phyloP scores from a whole-genome alignment of 2,329 filamentous ascomycete genomes.

The Ophiostoma montium region DNA sequence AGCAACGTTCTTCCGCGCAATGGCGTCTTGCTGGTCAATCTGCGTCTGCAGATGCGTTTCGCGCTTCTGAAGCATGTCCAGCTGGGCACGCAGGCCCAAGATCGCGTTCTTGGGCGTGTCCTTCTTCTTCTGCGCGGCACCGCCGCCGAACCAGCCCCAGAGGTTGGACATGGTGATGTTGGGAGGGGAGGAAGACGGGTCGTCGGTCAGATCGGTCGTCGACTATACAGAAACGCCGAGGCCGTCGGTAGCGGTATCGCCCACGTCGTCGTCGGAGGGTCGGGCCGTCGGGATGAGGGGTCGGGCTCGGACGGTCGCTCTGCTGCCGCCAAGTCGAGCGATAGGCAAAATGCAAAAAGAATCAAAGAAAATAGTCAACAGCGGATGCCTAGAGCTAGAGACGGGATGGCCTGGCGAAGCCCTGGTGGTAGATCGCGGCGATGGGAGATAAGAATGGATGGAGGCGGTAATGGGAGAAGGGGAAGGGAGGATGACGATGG shows the following conservation, averaged over 20 bases:
- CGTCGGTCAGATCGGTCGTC: background rate
- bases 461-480: background rate
- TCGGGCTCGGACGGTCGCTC: background rate
- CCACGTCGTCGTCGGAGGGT: background rate
- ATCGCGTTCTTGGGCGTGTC: conserved; percentile 96
- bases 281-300: background rate
- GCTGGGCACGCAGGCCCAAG: conserved; percentile 68
- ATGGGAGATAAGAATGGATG: too few relatives aligned
- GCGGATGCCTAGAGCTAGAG: background rate
- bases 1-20: conserved; percentile 77
- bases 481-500: background rate
- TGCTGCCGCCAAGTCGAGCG: background rate
- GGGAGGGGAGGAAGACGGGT: background rate
- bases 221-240: background rate
- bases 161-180: conserved; percentile 41
- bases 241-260: background rate
- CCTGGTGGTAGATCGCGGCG: too few relatives aligned
- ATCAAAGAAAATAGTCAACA: background rate
- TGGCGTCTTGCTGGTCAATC: conserved; percentile 81
- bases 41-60: conserved; percentile 83
- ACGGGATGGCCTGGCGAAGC: background rate
- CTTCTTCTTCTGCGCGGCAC: conserved; percentile 70
- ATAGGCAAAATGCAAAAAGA: background rate
- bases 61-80: conserved; percentile 96
- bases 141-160: conserved; percentile 88